Evolutionary conservation across 176 grass and related monocot species (phyloP).

Genomic region (Aechmea fasciata): DNA sequence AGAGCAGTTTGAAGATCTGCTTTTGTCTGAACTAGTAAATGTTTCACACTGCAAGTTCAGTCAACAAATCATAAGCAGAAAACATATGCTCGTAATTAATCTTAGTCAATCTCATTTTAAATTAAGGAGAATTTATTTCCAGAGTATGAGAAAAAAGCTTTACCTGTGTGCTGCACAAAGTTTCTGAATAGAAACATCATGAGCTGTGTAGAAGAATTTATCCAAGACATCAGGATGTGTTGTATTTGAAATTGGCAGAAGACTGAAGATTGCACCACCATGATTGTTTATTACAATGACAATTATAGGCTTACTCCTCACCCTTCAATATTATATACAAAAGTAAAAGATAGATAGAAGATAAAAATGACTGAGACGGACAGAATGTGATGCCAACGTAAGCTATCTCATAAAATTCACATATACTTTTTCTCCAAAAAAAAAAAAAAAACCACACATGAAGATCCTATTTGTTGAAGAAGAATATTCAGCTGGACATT

Average conservation of each 20-base stretch:
- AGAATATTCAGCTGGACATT: too few species aligned
- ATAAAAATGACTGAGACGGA: not conserved
- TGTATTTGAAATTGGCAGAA: slow-evolving; percentile 71
- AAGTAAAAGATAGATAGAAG: slow-evolving; percentile 21
- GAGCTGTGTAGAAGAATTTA: slow-evolving; percentile 80
- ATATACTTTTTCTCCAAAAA: too few species aligned
- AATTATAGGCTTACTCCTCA: slow-evolving; percentile 61
- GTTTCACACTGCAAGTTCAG: slow-evolving; percentile 56
- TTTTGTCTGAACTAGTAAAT: slow-evolving; percentile 79
- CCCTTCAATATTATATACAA: slow-evolving; percentile 46
- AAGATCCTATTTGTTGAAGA: too few species aligned
- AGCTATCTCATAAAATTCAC: not conserved
- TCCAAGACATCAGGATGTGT: slow-evolving; percentile 49
- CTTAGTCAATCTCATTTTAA: not conserved
- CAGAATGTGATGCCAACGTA: not conserved
- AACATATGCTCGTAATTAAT: not conserved
- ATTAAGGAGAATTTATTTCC: too few species aligned
- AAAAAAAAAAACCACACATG: too few species aligned
- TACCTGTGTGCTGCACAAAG: slow-evolving; percentile 95
- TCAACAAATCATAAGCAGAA: not conserved
- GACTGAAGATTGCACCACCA: slow-evolving; percentile 96
- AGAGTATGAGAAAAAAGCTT: not conserved
- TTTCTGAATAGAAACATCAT: slow-evolving; percentile 69
- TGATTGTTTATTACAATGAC: slow-evolving; percentile 89
- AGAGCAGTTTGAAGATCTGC: slow-evolving; percentile 64